Evolutionary conservation across 2,329 filamentous ascomycete species (phyloP), one percentile per base, ranked within the genome.

Genomic region (Seiridium unicorne): DNA sequence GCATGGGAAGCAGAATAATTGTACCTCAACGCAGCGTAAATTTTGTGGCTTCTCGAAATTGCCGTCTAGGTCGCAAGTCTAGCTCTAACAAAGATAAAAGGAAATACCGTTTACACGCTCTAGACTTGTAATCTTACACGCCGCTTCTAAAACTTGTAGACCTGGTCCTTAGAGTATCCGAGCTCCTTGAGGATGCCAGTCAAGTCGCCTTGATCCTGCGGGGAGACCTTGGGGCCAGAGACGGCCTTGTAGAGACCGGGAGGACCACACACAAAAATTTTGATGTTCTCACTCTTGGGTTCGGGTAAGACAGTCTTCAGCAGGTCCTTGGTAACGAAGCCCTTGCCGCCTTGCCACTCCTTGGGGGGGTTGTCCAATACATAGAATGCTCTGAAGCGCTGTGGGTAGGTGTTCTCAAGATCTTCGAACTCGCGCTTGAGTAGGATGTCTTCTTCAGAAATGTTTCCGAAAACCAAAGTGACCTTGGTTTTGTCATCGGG

Each of bases 401-500:
- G 91, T 18, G 95, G 95, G 81, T 93, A 96, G 55, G 90, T 93
- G 83, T 97, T 97, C 83, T 98, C 95, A 60, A 99, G 85, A 63
- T 93, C 81, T 61, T 90, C 83, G 59, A 94, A 86, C 80, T 99
- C 92, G 69, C 86, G 84, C 84, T 92, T 94, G 69, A 99, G 80
- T 55, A 99, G 83, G 63, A 99, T 97, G 72, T 99, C 95, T 65
- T 94, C 86, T 80, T 98, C 92, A 34, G 80, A 81, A 62, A 97
- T 79, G 80, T 98, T 99, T 67, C 92, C 95, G 72, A 94, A 97
- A 44, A 99, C 85, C 38, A 99, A 87, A 5, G 94, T 98, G 47
- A 99, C 93, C 83, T 97, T 96, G 69, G 95, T 99, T 86, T 95
- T 93, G 81, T 99, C 95, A 48, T 91, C 86, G 62, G 94, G 92